Conservation (phyloP, 1,284 basidiomycete genomes). For the Malassezia caprae region DNA sequence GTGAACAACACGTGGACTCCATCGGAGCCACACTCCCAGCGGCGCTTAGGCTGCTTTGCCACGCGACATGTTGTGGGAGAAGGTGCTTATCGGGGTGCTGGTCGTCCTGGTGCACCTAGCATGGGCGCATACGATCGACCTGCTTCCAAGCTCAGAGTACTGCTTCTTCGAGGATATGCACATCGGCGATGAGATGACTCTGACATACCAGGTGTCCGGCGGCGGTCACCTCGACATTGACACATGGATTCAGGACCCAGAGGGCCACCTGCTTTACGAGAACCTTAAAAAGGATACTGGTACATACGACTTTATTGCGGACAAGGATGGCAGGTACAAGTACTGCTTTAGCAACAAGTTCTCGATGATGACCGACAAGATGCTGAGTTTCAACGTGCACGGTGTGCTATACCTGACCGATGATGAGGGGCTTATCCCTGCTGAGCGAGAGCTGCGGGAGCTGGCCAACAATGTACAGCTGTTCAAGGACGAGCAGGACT, state of each 20-base stretch:
- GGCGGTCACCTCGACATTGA: constrained; percentile 95
- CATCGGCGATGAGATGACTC: constrained; percentile 92
- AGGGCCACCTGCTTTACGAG: constrained; percentile 60
- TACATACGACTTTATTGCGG: constrained; percentile 74
- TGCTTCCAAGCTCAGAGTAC: constrained; percentile 71
- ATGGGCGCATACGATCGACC: constrained; percentile 52
- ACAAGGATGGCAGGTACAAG: constrained; percentile 73
- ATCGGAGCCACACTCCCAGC: background rate
- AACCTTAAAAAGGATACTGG: constrained; percentile 81
- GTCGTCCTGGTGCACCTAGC: constrained; percentile 5
- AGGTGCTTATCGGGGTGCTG: constrained; percentile 10
- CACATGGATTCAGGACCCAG: constrained; percentile 69
- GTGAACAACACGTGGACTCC: constrained; percentile 2
- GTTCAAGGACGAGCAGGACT: constrained; percentile 98
- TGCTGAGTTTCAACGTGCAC: constrained; percentile 86
- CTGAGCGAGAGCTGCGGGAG: constrained; percentile 85
- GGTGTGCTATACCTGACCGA: constrained; percentile 86
- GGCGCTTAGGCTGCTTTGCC: background rate
- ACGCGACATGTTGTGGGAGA: constrained; percentile 4
- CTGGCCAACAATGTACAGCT: constrained; percentile 73
- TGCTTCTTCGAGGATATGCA: constrained; percentile 98
- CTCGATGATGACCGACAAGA: constrained; percentile 83
- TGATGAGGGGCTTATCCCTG: constrained; percentile 63
- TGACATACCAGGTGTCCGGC: constrained; percentile 95
- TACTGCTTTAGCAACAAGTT: constrained; percentile 99